A percentile compares a stretch with the other conserved stretches of the same genome.
These are phyloP conservation scores for Trichoderma sp. DNA, from an alignment of 2,329 filamentous ascomycete species.

Conservation along the genomic window DNA sequence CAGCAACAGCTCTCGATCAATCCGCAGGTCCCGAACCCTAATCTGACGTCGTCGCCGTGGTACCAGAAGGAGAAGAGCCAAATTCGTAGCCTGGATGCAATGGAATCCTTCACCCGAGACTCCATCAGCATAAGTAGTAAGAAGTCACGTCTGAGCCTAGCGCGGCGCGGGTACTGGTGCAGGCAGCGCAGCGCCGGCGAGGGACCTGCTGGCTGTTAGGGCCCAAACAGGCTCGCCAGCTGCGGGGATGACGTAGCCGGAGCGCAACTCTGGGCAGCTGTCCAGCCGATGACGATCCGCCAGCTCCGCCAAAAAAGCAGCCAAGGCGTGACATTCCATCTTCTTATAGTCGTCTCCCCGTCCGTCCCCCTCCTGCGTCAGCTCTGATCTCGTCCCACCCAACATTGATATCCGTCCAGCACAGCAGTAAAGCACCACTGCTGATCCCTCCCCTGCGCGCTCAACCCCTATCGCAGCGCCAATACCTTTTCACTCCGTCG, in stretches of 20 bases:
- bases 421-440: neutral
- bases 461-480: conserved; percentile 9
- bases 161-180: neutral
- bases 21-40: conserved; percentile 18
- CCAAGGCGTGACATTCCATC: conserved; percentile 4
- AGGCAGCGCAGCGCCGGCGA: too few species aligned
- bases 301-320: conserved; percentile 25
- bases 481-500: neutral
- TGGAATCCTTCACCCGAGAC: neutral
- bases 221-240: conserved; percentile 12
- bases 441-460: conserved; percentile 16
- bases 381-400: neutral
- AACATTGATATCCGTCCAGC: conserved; percentile 10
- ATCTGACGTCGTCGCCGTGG: conserved; percentile 18
- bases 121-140: neutral
- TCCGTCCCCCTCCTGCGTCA: conserved; percentile 18
- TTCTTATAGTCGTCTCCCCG: conserved; percentile 28
- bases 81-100: too few species aligned
- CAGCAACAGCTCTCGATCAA: neutral
- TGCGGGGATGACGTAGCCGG: conserved; percentile 26
- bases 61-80: neutral
- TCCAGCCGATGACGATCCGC: conserved; percentile 29
- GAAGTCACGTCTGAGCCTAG: neutral
- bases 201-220: conserved; percentile 11
- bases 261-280: conserved; percentile 13